Conservation (phyloP, 306 rosid species). For the Acacia confusa region DNA sequence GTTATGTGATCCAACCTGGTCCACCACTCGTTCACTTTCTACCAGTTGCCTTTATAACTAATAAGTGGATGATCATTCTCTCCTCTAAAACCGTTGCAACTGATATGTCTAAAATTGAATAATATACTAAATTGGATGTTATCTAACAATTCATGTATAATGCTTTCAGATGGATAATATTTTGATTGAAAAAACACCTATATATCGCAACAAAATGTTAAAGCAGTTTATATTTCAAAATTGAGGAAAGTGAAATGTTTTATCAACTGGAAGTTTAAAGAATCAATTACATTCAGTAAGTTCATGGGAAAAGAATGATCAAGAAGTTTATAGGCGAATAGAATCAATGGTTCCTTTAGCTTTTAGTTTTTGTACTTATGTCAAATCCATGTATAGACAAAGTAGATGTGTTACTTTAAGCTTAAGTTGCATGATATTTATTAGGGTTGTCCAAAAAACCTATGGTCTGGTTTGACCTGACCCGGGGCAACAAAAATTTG, state of each 20-base stretch:
- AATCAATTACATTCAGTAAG: background rate
- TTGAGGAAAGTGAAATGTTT: background rate
- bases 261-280: background rate
- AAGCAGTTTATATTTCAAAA: background rate
- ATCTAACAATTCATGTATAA: background rate
- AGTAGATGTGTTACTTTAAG: background rate
- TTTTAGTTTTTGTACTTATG: background rate
- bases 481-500: too few relatives aligned
- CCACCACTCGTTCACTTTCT: background rate
- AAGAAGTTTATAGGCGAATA: slow-evolving; percentile 17
- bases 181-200: background rate
- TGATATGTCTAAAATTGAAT: background rate
- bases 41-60: background rate
- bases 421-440: background rate
- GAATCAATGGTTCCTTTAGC: background rate
- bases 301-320: slow-evolving; percentile 3
- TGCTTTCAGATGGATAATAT: background rate
- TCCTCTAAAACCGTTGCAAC: slow-evolving; percentile 1
- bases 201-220: background rate
- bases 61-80: background rate
- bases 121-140: background rate
- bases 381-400: slow-evolving; percentile 1
- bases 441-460: too few relatives aligned
- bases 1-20: background rate
- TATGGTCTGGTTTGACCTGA: too few relatives aligned